Base-by-base conservation (phyloP, 148 eudicot species). In the Camellia lanceoleosa region DNA sequence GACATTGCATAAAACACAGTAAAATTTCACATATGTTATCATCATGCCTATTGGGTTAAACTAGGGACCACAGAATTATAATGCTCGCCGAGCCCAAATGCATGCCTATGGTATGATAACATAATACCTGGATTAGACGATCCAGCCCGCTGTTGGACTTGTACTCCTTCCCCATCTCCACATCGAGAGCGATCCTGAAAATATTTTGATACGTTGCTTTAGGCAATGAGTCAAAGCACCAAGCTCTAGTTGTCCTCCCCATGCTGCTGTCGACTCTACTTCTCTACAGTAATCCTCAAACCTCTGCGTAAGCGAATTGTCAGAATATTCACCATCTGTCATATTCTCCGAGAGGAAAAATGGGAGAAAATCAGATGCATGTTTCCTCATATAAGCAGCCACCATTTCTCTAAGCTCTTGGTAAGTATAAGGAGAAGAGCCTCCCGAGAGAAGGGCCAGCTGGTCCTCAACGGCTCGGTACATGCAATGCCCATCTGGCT, bases 111-210 rank as follows among this genome's bases (percentile, higher is more conserved):
- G 86, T 88, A 88, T 3, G 93, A 90, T 61, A 90, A 74, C 82
- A 71, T 79, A 82, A 90, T 88, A 69, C 84, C 73, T 41, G 87
- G 69, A 54, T 68, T 74, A 43, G 79, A 73, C 1, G 68, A 62
- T 51, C 52, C 76, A 68, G 67, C n/a, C 43, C 78, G 5, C 60
- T 76, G 44, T 81, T 77, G 20, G 85, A 63, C 81, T 85, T 88
- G 79, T 90, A 90, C 83, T 88, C 91, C 73, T 90, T 88, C 4
- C 93, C 93, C 93, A 90, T 90, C 85, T 90, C 93, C 74, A 90
- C 93, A 81, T 90, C 91, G 68, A 91, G 68, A 88, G 88, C 5
- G 89, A 88, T n/a, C 92, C 92, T 15, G 93, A 90, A 69, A 61
- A 88, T 63, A 90, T 79, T 86, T 81, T 71, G 51, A 90, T 87